Evolutionary conservation across 805 yeast species (phyloP).

Genomic region (Clavispora vitiphila): DNA sequence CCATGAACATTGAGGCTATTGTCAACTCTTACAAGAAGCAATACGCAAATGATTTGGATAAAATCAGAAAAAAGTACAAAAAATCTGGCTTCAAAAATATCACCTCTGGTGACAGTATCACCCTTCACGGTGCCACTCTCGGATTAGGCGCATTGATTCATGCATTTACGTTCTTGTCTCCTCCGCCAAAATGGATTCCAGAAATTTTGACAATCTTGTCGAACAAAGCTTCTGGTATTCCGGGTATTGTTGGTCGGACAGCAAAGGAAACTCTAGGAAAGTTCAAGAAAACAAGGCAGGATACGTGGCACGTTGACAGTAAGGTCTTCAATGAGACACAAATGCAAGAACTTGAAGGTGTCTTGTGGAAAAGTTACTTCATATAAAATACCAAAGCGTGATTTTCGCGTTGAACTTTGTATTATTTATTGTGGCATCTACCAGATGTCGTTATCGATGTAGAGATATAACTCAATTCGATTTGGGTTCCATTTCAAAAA

Average conservation of each 20-base stretch:
- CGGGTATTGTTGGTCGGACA: conserved; percentile 75
- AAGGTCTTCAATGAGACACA: conserved; percentile 70
- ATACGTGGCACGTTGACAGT: conserved; percentile 92
- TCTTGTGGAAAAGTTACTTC: conserved; percentile 86
- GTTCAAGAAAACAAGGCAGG: conserved; percentile 88
- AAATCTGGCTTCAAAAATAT: conserved; percentile 32
- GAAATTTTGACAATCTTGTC: conserved; percentile 63
- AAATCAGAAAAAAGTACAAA: conserved; percentile 40
- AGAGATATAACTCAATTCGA: not conserved
- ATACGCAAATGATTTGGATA: conserved; percentile 27
- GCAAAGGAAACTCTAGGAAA: conserved; percentile 77
- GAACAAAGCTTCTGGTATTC: conserved; percentile 61
- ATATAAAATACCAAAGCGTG: conserved; percentile 38
- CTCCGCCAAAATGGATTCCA: conserved; percentile 92
- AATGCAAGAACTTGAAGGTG: conserved; percentile 90
- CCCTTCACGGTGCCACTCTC: conserved; percentile 77
- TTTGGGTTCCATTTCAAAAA: conserved; percentile 1
- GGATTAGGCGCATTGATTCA: conserved; percentile 85
- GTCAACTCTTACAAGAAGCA: conserved; percentile 35
- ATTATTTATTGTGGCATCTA: not conserved
- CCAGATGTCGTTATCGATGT: not conserved
- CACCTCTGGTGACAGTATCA: conserved; percentile 37
- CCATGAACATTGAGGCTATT: conserved; percentile 37
- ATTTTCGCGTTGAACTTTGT: not conserved
- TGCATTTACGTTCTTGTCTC: conserved; percentile 87